Conservation (phyloP, 2,329 filamentous ascomycete species). For the Claviceps sp. region DNA sequence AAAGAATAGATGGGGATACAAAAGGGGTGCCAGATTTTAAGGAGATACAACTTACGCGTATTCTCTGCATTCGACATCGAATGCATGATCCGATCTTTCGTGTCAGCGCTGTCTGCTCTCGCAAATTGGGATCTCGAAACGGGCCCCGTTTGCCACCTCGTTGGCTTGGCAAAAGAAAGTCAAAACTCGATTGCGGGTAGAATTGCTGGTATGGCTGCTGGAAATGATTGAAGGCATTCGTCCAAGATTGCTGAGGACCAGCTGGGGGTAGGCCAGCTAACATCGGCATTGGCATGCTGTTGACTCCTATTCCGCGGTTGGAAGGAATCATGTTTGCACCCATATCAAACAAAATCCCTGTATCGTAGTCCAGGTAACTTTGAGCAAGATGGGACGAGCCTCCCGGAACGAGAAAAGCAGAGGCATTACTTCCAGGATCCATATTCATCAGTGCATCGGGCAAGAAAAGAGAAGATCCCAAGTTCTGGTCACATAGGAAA, state of each 20-base stretch:
- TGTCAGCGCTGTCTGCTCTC: constrained; percentile 42
- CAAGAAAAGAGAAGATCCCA: neutral
- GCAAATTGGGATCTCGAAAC: constrained; percentile 37
- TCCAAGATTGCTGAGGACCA: neutral
- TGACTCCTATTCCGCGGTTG: neutral
- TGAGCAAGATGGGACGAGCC: neutral
- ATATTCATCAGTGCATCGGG: constrained; percentile 1
- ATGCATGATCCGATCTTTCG: constrained; percentile 46
- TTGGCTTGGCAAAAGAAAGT: constrained; percentile 18
- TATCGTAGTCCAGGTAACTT: neutral
- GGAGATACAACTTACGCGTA: constrained; percentile 34
- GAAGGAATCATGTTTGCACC: neutral
- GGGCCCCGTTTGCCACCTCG: constrained; percentile 32
- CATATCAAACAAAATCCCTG: neutral
- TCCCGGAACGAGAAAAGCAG: neutral
- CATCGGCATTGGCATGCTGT: neutral
- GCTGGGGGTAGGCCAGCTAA: neutral
- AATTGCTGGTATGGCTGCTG: constrained; percentile 6
- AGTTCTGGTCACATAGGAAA: neutral
- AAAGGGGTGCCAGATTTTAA: neutral
- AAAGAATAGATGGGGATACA: neutral
- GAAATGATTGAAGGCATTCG: neutral
- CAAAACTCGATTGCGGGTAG: constrained; percentile 11
- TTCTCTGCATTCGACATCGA: constrained; percentile 47
- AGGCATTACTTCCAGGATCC: neutral